Conservation (phyloP, 805 yeast species). For the Blastobotrys muscicola region DNA sequence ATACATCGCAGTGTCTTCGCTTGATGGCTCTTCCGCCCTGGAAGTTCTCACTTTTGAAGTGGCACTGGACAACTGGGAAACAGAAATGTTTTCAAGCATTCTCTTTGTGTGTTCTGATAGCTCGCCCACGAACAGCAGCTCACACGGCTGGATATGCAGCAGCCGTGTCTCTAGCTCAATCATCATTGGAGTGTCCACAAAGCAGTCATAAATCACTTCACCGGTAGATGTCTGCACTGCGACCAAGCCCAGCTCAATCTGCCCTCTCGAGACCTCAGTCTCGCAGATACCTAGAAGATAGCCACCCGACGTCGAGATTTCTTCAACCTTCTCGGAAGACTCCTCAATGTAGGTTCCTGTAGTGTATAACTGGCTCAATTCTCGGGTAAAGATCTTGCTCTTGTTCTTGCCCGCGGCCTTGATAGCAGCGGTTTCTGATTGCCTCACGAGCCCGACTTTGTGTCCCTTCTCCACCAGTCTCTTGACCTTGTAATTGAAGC, state of each 20-base stretch:
- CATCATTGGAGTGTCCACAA: constrained; percentile 49
- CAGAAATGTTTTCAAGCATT: constrained; percentile 11
- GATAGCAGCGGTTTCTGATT: constrained; percentile 69
- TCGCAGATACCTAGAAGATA: constrained; percentile 19
- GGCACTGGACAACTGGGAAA: not conserved
- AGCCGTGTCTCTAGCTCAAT: constrained; percentile 65
- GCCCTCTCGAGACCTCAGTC: constrained; percentile 6
- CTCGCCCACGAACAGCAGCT: constrained; percentile 44
- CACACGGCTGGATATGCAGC: constrained; percentile 67
- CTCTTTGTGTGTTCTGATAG: constrained; percentile 29
- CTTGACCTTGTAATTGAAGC: constrained; percentile 68
- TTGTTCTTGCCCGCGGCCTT: constrained; percentile 47
- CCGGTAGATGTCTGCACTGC: constrained; percentile 70
- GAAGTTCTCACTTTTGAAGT: not conserved
- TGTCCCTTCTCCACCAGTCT: constrained; percentile 60
- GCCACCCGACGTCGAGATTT: too few species aligned
- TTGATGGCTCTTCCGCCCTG: not conserved
- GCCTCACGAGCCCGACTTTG: constrained; percentile 83
- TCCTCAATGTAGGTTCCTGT: constrained; percentile 75
- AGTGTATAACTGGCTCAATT: constrained; percentile 65
- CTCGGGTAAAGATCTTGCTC: constrained; percentile 53
- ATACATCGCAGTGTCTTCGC: not conserved
- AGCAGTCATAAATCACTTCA: constrained; percentile 61
- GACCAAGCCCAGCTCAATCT: constrained; percentile 36
- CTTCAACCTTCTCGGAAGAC: not conserved